These are phyloP conservation scores for Leccinum pellstonianum DNA, from an alignment of 768 basidiomycete species.

Conservation along the genomic window DNA sequence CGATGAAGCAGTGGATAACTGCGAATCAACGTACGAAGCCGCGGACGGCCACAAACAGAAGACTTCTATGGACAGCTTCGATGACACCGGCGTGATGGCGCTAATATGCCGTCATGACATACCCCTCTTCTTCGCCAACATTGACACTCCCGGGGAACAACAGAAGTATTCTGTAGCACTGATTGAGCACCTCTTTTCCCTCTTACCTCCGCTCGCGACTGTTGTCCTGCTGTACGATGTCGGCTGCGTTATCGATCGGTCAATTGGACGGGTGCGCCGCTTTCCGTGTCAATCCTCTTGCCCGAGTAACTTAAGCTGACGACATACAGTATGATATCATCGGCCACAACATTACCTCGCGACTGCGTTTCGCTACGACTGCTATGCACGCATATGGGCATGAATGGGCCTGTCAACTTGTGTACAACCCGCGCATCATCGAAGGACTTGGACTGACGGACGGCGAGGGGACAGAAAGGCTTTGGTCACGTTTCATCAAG, in stretches of 20 bases:
- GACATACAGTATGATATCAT: background rate
- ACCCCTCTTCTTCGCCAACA: constrained; percentile 38
- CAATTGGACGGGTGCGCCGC: background rate
- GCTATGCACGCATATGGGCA: background rate
- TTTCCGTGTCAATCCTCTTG: background rate
- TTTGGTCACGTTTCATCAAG: constrained; percentile 10
- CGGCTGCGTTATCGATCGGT: background rate
- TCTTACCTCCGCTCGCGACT: constrained; percentile 26
- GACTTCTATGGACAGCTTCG: constrained; percentile 23
- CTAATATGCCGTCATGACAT: constrained; percentile 42
- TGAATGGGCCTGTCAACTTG: background rate
- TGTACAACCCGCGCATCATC: background rate
- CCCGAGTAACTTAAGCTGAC: background rate
- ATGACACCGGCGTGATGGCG: constrained; percentile 38
- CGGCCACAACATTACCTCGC: background rate
- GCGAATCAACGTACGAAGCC: constrained; percentile 34
- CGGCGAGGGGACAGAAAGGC: constrained; percentile 10
- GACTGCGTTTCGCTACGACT: background rate
- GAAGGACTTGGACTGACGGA: constrained; percentile 27
- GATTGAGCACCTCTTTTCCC: constrained; percentile 27
- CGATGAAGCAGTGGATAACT: constrained; percentile 35
- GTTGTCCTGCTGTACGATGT: background rate
- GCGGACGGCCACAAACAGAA: constrained; percentile 33
- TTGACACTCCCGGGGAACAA: background rate
- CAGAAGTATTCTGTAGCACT: constrained; percentile 38